Conservation (phyloP, 192 early-diverging fungal species). For the Podila horticola region DNA sequence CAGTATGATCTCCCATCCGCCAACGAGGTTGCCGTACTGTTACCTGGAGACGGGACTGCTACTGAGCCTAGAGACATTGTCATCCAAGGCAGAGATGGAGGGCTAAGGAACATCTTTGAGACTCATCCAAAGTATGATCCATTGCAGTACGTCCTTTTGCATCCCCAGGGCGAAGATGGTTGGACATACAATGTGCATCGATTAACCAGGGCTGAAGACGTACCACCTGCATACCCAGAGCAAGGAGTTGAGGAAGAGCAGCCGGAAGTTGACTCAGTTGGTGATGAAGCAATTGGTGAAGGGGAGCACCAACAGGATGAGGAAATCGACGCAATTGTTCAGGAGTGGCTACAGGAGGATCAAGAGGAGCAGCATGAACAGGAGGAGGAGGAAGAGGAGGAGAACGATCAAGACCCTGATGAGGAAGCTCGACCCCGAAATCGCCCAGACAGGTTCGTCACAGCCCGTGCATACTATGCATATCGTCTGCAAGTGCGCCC, state of each 20-base stretch:
- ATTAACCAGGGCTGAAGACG: neutral
- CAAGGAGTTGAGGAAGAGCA: conserved; percentile 2
- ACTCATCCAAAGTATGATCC: conserved; percentile 15
- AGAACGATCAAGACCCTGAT: too few species aligned
- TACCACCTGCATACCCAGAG: neutral
- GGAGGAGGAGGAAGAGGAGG: too few species aligned
- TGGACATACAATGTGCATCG: conserved; percentile 4
- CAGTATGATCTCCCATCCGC: conserved; percentile 9
- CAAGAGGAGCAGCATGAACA: too few species aligned
- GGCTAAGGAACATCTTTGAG: conserved; percentile 10
- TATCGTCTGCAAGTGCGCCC: conserved; percentile 18
- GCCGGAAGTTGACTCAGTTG: neutral
- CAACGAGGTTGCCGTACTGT: conserved; percentile 6
- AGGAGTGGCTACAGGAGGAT: conserved; percentile 1
- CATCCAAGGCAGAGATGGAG: conserved; percentile 11
- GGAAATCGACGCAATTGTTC: neutral
- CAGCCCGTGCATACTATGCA: conserved; percentile 5
- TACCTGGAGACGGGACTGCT: conserved; percentile 10
- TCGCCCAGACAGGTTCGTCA: neutral
- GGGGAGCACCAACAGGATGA: neutral
- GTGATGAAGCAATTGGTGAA: neutral
- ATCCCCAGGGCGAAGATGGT: conserved; percentile 21
- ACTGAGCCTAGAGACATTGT: conserved; percentile 22
- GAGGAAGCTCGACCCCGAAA: neutral
- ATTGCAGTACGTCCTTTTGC: conserved; percentile 28